Base-by-base conservation (phyloP, 345 rosid species). In the Brassica rapa region DNA sequence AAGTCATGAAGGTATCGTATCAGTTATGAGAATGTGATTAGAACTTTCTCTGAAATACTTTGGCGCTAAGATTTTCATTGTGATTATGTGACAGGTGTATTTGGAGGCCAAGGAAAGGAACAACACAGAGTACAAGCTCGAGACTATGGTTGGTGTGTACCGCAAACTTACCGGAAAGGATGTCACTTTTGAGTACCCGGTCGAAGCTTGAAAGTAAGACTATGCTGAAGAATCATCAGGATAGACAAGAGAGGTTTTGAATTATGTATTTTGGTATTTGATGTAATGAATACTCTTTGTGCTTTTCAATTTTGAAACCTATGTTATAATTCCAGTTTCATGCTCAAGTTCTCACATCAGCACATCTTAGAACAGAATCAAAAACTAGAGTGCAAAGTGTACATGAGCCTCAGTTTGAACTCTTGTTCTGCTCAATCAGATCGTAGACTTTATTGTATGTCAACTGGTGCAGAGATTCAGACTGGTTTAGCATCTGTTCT, bases 91-190 rank as follows among this genome's bases (percentile, higher is more conserved):
- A 14, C 79, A 93, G 98, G 84, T 93, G 29, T 90, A 78, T 85
- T 87, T 93, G 89, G 97, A 91, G 72, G 83, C 91, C 12, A 93
- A 93, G 88, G 93, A 93, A 80, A 78, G 80, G 59, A 93, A 88
- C 89, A 88, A 87, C 84, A 93, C 97, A 0, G 97, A 93, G 73
- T 88, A 88, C 88, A 91, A 93, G 82, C 84, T 91, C 49, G 95
- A 91, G 71, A 80, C 95, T 0, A 85, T 88, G 83, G 64, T 89
- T 0, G 95, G 90, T 61, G 97, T 91, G 30, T 93, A 91, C 93
- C 81, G 97, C 55, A 91, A 91, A 87, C 97, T 93, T 71, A 88
- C 93, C 0, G 97, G 95, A 46, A 93, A 84, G 49, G 98, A 93
- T 68, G 98, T 93, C 1, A 93, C 87, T 41, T 93, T 93, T 49